A percentile compares a stretch with the other conserved stretches of the same genome.
These are phyloP conservation scores for Colletotrichum ledebouriae DNA, from an alignment of 2,329 filamentous ascomycete genomes.

Conservation along the genomic window DNA sequence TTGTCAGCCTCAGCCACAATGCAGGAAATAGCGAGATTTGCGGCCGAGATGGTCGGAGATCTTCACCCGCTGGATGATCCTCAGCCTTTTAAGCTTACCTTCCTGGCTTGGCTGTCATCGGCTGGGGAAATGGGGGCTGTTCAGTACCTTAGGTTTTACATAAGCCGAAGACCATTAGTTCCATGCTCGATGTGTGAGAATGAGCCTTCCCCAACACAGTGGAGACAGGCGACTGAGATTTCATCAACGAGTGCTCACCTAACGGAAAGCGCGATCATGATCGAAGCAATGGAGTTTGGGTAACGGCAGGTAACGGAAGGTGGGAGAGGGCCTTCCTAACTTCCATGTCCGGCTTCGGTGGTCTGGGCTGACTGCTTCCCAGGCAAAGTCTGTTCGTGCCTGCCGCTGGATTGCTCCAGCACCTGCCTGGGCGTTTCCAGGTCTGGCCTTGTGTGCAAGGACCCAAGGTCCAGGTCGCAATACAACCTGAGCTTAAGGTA, in stretches of 20 bases:
- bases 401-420: not conserved
- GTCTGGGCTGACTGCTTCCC: constrained; percentile 2
- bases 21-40: not conserved
- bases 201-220: not conserved
- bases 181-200: not conserved
- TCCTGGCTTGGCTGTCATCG: not conserved
- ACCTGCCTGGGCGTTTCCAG: not conserved
- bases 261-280: not conserved
- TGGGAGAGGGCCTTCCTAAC: constrained; percentile 6
- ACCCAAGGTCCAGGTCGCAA: not conserved
- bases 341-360: constrained; percentile 1
- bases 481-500: no score
- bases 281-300: not conserved
- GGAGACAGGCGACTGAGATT: constrained; percentile 5
- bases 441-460: constrained; percentile 5
- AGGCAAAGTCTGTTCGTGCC: constrained; percentile 8
- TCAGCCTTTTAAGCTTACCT: constrained; percentile 22
- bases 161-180: constrained; percentile 3
- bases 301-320: constrained; percentile 1
- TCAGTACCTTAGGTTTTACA: not conserved
- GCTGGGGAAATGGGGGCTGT: not conserved
- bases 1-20: constrained; percentile 22
- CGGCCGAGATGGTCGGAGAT: not conserved
- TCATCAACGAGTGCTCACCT: no score
- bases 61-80: not conserved